Base-by-base conservation (phyloP, 2,329 filamentous ascomycete genomes). In the Sordariomycetes sp. region DNA sequence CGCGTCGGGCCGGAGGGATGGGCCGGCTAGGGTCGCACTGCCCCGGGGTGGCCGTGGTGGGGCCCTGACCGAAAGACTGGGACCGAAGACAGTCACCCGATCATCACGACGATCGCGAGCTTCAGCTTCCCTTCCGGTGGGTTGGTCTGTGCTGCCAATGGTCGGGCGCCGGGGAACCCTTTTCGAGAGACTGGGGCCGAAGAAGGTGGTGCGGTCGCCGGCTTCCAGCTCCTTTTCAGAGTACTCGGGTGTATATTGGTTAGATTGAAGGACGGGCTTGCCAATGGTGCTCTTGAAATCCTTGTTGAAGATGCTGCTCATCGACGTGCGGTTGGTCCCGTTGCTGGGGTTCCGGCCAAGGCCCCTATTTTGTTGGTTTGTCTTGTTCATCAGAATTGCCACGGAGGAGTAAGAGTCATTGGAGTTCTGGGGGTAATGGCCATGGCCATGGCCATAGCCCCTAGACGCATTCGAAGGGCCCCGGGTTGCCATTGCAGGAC, bases 201-300 rank as follows among this genome's bases (percentile, higher is more conserved):
- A 59, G 53, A 55, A 32, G 4, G 57, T 54, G 18, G 48, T 51
- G 32, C 57, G 51, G 37, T 58, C 57, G 20, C 51, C 57, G 2
- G 57, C 37, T 37, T 54, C 57, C 18, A 52, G 28, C 7, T 34
- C 35, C n/a, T 24, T 48, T 8, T 24, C 46, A 22, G 34, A 24
- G 10, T 35, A 32, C 7, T 46, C 24, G 10, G 55, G 53, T 16
- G 54, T n/a, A n/a, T 20, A 48, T 14, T 53, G 48, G 14, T 43
- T n/a, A 10, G 59, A 54, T 11, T 79, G 79, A 6, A 78, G 76
- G 52, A 84, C 80, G 1, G 83, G 83, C 62, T 83, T 82, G 72
- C 82, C 78, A 61, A 86, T 86, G 1, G 74, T 79, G 62, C 74
- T 76, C 72, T 86, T 86, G 66, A 85, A 78, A n/a, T 80, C 76